These are phyloP conservation scores for Pezicula neosporulosa DNA, from an alignment of 2,329 filamentous ascomycete species.

Conservation along the genomic window DNA sequence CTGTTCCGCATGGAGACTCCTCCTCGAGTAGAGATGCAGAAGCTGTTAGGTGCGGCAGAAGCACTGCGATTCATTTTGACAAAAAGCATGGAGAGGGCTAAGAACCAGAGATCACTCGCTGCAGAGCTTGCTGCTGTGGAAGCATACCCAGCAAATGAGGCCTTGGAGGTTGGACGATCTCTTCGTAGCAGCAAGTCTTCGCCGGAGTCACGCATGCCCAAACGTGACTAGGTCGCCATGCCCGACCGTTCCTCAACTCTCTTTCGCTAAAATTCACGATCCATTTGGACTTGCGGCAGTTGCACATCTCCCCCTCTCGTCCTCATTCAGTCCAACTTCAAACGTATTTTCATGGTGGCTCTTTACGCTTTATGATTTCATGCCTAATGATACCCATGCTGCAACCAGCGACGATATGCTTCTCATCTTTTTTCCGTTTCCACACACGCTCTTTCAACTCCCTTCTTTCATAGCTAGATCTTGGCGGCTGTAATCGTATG, in stretches of 20 bases:
- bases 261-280: not conserved
- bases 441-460: no score
- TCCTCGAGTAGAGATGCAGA: not conserved
- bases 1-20: not conserved
- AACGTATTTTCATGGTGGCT: no score
- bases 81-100: constrained; percentile 1
- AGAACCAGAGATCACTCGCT: constrained; percentile 1
- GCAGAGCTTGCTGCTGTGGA: constrained; percentile 1
- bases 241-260: constrained; percentile 5
- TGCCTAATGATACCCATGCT: no score
- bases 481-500: no score
- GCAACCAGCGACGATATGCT: no score
- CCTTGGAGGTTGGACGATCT: constrained; percentile 46
- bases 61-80: constrained; percentile 5
- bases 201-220: constrained; percentile 22
- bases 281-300: not conserved
- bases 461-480: no score
- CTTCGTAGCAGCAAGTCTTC: constrained; percentile 22
- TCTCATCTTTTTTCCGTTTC: no score
- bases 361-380: no score
- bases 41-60: constrained; percentile 2
- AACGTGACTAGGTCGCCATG: constrained; percentile 16
- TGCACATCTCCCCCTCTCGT: no score
- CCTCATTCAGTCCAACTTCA: no score
- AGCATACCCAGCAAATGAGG: constrained; percentile 14